A percentile compares a stretch with the other conserved stretches of the same genome.
Evolutionary conservation across 495 filamentous ascomycete species (phyloP).

Genomic region (Pyrenula massariospora): DNA sequence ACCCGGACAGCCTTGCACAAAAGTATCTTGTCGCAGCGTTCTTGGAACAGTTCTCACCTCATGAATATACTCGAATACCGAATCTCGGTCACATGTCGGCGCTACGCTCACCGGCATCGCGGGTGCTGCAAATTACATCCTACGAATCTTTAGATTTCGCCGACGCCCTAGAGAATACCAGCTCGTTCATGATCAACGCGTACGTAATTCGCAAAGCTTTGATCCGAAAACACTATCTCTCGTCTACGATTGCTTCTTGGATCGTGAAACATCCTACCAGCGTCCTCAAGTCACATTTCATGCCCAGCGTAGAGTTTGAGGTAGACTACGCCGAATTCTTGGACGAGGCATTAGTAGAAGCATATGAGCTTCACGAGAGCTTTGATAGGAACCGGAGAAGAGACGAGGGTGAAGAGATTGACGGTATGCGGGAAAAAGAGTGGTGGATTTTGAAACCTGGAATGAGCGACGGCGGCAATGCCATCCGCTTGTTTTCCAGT

Average conservation of each 20-base stretch:
- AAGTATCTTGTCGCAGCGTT: not conserved
- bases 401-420: slow-evolving; percentile 15
- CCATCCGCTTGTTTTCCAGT: slow-evolving; percentile 76
- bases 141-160: slow-evolving; percentile 85
- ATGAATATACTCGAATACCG: not conserved
- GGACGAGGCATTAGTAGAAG: slow-evolving; percentile 83
- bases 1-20: not conserved
- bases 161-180: slow-evolving; percentile 47
- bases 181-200: slow-evolving; percentile 55
- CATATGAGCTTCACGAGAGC: slow-evolving; percentile 72
- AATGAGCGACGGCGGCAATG: slow-evolving; percentile 94
- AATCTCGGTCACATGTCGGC: not conserved
- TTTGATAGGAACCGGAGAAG: slow-evolving; percentile 44
- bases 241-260: slow-evolving; percentile 68
- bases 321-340: slow-evolving; percentile 95
- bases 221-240: slow-evolving; percentile 92
- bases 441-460: slow-evolving; percentile 98
- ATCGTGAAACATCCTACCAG: slow-evolving; percentile 67
- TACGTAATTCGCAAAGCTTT: slow-evolving; percentile 94
- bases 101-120: not conserved
- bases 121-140: slow-evolving; percentile 65
- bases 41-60: not conserved
- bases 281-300: slow-evolving; percentile 53
- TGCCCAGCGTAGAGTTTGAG: slow-evolving; percentile 71
- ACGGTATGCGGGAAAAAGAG: slow-evolving; percentile 42